Evolutionary conservation across 352 stramenopile species (phyloP).

Genomic region (Phytophthora fragariaefolia): DNA sequence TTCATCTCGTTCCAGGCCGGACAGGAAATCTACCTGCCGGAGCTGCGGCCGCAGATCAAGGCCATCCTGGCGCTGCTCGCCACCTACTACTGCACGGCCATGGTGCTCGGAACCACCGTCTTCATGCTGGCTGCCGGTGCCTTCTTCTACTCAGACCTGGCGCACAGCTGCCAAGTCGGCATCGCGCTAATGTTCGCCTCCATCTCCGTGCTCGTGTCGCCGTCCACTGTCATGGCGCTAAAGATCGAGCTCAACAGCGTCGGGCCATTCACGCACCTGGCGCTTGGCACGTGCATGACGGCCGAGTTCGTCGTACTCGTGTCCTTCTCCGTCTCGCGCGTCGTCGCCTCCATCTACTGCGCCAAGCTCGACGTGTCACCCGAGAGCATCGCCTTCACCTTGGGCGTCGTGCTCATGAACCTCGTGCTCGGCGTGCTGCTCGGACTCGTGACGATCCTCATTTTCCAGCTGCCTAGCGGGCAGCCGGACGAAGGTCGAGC

Average conservation of each 20-base stretch:
- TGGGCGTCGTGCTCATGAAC: constrained; percentile 62
- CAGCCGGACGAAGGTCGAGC: constrained; percentile 24
- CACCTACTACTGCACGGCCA: constrained; percentile 55
- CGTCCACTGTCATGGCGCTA: constrained; percentile 73
- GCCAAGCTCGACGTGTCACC: constrained; percentile 57
- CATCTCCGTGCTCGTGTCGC: constrained; percentile 71
- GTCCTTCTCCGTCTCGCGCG: constrained; percentile 67
- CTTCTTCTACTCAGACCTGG: constrained; percentile 65
- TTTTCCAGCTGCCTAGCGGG: constrained; percentile 60
- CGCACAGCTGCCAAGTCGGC: constrained; percentile 52
- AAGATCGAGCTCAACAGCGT: constrained; percentile 78
- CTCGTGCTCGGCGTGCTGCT: constrained; percentile 57
- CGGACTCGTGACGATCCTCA: constrained; percentile 53
- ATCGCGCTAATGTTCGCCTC: constrained; percentile 75
- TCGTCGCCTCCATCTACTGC: constrained; percentile 66
- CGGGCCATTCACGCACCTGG: constrained; percentile 69
- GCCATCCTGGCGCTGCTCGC: constrained; percentile 51
- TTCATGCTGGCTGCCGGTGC: constrained; percentile 49
- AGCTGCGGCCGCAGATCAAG: constrained; percentile 64
- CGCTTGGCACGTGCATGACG: constrained; percentile 67
- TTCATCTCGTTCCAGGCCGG: constrained; percentile 79
- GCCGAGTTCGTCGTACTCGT: constrained; percentile 75
- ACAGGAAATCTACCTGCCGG: constrained; percentile 70
- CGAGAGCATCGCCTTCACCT: constrained; percentile 58
- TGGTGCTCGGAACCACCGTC: constrained; percentile 51